Conservation (phyloP, 1,284 basidiomycete species). For the Marasmius oreades region DNA sequence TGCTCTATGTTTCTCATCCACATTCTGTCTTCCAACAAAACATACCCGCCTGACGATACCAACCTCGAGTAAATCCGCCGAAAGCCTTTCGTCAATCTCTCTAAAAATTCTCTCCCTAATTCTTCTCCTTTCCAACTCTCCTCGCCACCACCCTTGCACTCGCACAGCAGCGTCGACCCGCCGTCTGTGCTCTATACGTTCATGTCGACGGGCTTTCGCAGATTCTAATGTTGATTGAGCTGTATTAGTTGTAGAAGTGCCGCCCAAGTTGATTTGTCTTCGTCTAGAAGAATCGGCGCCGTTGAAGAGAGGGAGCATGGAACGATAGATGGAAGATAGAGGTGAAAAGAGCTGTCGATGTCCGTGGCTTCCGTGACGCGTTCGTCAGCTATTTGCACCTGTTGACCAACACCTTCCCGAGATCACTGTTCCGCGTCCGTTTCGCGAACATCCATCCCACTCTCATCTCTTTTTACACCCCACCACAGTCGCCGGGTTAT, state of each 20-base stretch:
- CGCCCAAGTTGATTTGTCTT: slow-evolving; percentile 78
- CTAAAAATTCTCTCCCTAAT: slow-evolving; percentile 40
- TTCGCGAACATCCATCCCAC: no score
- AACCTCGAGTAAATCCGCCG: slow-evolving; percentile 38
- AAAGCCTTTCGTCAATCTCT: slow-evolving; percentile 42
- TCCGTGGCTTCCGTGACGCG: no score
- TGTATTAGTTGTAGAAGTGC: slow-evolving; percentile 41
- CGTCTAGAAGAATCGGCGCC: slow-evolving; percentile 39
- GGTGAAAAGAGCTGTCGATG: no score
- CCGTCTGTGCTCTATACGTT: slow-evolving; percentile 52
- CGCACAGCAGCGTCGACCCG: slow-evolving; percentile 52
- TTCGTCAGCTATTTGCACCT: no score
- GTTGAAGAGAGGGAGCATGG: slow-evolving; percentile 33
- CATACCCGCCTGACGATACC: slow-evolving; percentile 47
- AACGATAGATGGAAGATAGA: no score
- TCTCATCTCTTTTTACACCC: no score
- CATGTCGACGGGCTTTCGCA: slow-evolving; percentile 54
- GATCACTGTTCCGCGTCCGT: no score
- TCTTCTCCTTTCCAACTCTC: slow-evolving; percentile 34
- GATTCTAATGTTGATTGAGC: slow-evolving; percentile 57
- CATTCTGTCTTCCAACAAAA: slow-evolving; percentile 53
- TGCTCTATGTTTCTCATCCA: slow-evolving; percentile 22
- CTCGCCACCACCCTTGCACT: slow-evolving; percentile 72
- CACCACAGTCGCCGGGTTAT: no score
- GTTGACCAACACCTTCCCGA: no score